A percentile compares a stretch with the other conserved stretches of the same genome.
Conservation (phyloP, 1,284 basidiomycete genomes). For the Apiotrichum sp. region DNA sequence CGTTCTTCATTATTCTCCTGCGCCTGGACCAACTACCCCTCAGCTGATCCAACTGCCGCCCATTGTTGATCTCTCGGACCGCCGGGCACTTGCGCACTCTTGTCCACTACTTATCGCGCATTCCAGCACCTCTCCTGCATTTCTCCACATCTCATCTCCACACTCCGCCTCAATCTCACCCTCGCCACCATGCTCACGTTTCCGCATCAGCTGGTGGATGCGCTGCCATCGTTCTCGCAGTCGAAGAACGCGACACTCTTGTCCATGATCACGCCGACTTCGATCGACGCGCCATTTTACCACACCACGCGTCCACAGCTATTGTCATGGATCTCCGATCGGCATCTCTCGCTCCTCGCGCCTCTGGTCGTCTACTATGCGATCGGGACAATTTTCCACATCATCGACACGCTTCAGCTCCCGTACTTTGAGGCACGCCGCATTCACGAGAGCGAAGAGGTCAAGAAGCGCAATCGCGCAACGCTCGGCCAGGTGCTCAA, state of each 20-base stretch:
- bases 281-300: slow-evolving; percentile 48
- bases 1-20: too few species aligned
- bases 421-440: slow-evolving; percentile 77
- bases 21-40: too few species aligned
- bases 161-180: too few species aligned
- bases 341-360: slow-evolving; percentile 62
- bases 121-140: not conserved
- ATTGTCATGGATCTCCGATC: slow-evolving; percentile 64
- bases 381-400: slow-evolving; percentile 71
- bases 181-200: slow-evolving; percentile 8
- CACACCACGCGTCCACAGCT: slow-evolving; percentile 57
- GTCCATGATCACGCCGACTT: slow-evolving; percentile 32
- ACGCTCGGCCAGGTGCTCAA: slow-evolving; percentile 63
- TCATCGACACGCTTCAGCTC: slow-evolving; percentile 67
- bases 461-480: slow-evolving; percentile 69
- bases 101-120: too few species aligned
- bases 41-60: too few species aligned
- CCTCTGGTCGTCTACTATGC: slow-evolving; percentile 87
- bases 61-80: too few species aligned
- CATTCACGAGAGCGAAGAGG: slow-evolving; percentile 81
- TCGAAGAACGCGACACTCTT: slow-evolving; percentile 38
- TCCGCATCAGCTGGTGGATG: slow-evolving; percentile 10
- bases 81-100: too few species aligned
- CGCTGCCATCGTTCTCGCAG: slow-evolving; percentile 13
- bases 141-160: too few species aligned